These are phyloP conservation scores for Ambrosia trifida DNA, from an alignment of 129 eudicot genomes.

Conservation along the genomic window DNA sequence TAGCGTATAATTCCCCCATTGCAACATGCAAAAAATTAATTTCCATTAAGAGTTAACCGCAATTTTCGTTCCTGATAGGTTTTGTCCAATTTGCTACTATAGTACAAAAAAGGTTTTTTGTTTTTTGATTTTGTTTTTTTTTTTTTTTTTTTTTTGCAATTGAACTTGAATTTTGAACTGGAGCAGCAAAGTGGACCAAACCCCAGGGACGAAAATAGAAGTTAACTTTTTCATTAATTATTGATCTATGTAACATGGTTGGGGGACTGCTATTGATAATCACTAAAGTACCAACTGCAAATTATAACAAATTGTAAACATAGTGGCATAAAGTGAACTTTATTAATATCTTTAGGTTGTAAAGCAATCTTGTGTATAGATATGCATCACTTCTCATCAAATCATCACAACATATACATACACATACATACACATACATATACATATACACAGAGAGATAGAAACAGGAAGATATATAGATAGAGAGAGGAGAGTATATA, in stretches of 20 bases:
- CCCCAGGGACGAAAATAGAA: not conserved
- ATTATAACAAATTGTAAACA: constrained; percentile 1
- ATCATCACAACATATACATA: constrained; percentile 22
- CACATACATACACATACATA: not conserved
- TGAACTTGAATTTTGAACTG: no score
- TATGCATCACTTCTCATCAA: not conserved
- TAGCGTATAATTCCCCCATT: no score
- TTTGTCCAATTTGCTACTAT: no score
- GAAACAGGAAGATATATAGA: not conserved
- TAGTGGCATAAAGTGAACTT: constrained; percentile 15
- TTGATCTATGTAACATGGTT: not conserved
- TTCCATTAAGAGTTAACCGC: no score
- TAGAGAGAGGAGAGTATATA: not conserved
- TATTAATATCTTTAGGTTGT: constrained; percentile 24
- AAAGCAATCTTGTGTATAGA: constrained; percentile 28
- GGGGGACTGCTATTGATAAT: not conserved
- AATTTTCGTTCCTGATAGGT: no score
- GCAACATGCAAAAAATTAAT: no score
- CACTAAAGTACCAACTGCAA: constrained; percentile 4
- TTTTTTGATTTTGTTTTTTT: no score
- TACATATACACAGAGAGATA: not conserved
- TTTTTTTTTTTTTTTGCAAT: no score
- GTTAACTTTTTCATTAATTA: not conserved
- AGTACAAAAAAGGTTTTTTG: no score
- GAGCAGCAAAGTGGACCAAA: no score